Conservation (phyloP, 371 early-diverging fungal species). For the Fennellomyces sp. region DNA sequence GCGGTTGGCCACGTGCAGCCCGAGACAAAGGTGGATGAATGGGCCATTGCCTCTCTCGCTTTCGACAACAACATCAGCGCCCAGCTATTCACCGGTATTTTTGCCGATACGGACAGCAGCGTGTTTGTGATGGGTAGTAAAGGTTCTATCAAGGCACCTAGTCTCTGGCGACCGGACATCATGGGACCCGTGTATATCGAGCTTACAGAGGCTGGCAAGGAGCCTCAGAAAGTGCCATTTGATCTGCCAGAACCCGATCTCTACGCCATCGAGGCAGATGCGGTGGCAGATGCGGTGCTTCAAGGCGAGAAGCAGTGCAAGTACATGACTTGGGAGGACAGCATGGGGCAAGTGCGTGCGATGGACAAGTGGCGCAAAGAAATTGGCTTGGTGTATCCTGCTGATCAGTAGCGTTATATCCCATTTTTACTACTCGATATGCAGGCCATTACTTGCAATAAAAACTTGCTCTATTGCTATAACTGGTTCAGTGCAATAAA, state of each 20-base stretch:
- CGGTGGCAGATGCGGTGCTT: slow-evolving; percentile 41
- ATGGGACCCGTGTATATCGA: slow-evolving; percentile 39
- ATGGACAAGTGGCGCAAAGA: slow-evolving; percentile 51
- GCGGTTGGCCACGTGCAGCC: slow-evolving; percentile 42
- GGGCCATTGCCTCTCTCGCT: slow-evolving; percentile 37
- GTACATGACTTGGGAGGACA: slow-evolving; percentile 50
- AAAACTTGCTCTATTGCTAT: too few relatives aligned
- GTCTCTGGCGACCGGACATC: slow-evolving; percentile 52
- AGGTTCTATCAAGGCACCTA: slow-evolving; percentile 33
- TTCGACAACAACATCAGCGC: slow-evolving; percentile 39
- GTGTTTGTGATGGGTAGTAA: slow-evolving; percentile 41
- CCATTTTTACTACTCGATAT: neutral
- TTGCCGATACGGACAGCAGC: slow-evolving; percentile 38
- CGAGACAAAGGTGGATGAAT: slow-evolving; percentile 50
- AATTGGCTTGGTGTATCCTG: slow-evolving; percentile 42
- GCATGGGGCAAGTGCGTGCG: slow-evolving; percentile 39
- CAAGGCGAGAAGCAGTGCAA: slow-evolving; percentile 33
- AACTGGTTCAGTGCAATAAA: neutral
- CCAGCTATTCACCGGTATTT: slow-evolving; percentile 44
- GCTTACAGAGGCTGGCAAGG: slow-evolving; percentile 24
- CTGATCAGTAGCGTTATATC: slow-evolving; percentile 20
- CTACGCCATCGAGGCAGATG: slow-evolving; percentile 46
- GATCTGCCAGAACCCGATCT: slow-evolving; percentile 32
- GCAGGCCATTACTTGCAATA: too few relatives aligned
- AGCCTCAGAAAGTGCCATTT: slow-evolving; percentile 25